Evolutionary conservation across 2,329 filamentous ascomycete species (phyloP), one percentile per base, ranked within the genome.

Genomic region (Alternaria consortialis): DNA sequence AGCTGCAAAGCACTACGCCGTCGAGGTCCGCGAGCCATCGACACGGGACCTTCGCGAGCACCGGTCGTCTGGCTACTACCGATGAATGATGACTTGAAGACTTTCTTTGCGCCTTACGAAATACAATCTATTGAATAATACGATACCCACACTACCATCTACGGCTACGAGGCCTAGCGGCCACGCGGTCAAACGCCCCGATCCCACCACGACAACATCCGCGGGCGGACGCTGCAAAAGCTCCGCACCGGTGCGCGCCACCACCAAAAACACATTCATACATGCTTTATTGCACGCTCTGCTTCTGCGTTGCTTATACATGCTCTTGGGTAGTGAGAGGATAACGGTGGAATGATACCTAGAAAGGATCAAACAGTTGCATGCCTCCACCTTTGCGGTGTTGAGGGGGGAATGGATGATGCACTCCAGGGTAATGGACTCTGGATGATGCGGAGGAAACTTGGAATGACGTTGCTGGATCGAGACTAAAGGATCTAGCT

Each of bases 1-100:
- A 34, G 76, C 76, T 62, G 73, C 74, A 48, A 72, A 75, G 58
- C 68, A 70, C 56, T 81, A 81, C 74, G 70, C 71, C 37, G 77
- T 81, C 54, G 79, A 81, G 62, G 75, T 80, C 63, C 77, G 80
- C 36, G 76, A 81, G 67, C 79, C 80, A n/a, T 73, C 75, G 17
- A 51, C 56, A 39, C 72, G 75, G 51, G 75, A 79, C 64, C 43
- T 76, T 50, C 76, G 75, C 66, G 74, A 78, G 63, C 72, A 77
- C 67, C 74, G 76, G 23, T 72, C 71, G 40, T 78, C 77, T 50
- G 76, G 72, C 68, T 80, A 80, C 74, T 79, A 79, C 70, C 68
- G 72, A 62, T 79, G 76, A 79, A 74, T 40, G 54, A 63, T 42
- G 57, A 54, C 46, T 37, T 61, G 52, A 58, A 48, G 13, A 47